A percentile compares a stretch with the other conserved stretches of the same genome.
Evolutionary conservation across 331 rosid species (phyloP).

Genomic region (Prunus yedoensis): DNA sequence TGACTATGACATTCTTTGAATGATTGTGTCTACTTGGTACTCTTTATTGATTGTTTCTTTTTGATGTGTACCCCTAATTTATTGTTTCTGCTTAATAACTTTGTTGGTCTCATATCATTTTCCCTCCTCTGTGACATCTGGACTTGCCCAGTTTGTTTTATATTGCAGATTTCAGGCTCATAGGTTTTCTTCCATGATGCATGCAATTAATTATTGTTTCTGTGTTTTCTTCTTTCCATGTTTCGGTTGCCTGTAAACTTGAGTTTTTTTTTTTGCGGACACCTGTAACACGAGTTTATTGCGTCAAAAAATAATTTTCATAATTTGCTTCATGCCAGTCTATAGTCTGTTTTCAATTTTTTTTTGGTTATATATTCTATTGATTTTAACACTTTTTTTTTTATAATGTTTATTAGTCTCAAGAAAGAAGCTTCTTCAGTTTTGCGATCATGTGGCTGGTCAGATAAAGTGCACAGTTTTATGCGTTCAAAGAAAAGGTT

Average conservation of each 20-base stretch:
- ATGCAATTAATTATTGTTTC: neutral
- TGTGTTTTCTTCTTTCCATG: neutral
- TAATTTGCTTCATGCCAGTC: neutral
- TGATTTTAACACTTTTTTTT: neutral
- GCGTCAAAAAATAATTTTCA: neutral
- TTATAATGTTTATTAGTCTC: slow-evolving; percentile 49
- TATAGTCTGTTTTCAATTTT: neutral
- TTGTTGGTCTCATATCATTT: neutral
- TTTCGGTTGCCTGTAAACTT: neutral
- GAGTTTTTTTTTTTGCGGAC: neutral
- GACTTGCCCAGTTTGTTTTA: neutral
- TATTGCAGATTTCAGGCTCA: neutral
- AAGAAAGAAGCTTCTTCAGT: slow-evolving; percentile 58
- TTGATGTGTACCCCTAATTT: neutral
- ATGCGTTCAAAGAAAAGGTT: slow-evolving; percentile 69
- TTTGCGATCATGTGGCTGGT: slow-evolving; percentile 82
- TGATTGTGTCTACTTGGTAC: neutral
- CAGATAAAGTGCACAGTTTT: slow-evolving; percentile 50
- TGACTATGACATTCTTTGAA: neutral
- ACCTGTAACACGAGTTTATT: neutral
- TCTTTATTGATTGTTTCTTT: neutral
- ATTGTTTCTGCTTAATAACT: neutral
- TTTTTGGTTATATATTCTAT: neutral
- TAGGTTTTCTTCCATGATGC: neutral
- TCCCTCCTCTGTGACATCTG: neutral